phyloP scores from a whole-genome alignment of 2,329 filamentous ascomycete genomes.

The Fusarium metavorans region DNA sequence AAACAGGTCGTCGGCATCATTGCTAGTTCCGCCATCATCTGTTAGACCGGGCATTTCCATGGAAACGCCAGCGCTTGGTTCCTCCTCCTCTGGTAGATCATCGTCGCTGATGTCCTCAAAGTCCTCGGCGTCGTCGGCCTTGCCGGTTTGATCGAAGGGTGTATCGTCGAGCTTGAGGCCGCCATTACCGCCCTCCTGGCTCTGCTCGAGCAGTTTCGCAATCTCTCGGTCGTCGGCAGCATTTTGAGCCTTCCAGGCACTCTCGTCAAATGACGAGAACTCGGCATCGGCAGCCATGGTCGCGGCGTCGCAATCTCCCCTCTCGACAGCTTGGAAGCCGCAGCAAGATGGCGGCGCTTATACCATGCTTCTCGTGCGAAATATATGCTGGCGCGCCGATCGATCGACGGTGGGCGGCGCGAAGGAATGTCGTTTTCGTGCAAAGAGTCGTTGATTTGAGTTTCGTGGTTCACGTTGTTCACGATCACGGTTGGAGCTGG shows the following conservation, averaged over 20 bases:
- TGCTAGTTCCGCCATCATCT: constrained; percentile 70
- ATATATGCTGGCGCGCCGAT: constrained; percentile 11
- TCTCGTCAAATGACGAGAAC: constrained; percentile 52
- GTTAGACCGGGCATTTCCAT: constrained; percentile 66
- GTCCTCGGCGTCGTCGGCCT: constrained; percentile 92
- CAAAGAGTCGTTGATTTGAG: constrained; percentile 15
- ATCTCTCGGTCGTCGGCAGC: constrained; percentile 63
- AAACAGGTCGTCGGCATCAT: constrained; percentile 76
- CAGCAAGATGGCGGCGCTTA: constrained; percentile 33
- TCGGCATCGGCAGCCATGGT: constrained; percentile 51
- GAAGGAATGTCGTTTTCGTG: constrained; percentile 2
- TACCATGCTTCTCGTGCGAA: constrained; percentile 42
- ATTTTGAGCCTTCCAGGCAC: constrained; percentile 57
- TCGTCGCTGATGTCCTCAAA: constrained; percentile 93
- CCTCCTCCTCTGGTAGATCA: constrained; percentile 87
- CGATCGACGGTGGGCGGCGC: constrained; percentile 6
- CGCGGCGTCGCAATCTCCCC: constrained; percentile 38
- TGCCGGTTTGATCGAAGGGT: constrained; percentile 75
- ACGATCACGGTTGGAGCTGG: constrained; percentile 12
- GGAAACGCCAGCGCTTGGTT: constrained; percentile 57
- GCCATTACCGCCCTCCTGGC: constrained; percentile 53
- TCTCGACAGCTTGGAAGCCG: constrained; percentile 42
- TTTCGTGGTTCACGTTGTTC: constrained; percentile 45
- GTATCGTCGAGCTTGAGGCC: constrained; percentile 58
- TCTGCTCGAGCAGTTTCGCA: constrained; percentile 57